These are phyloP conservation scores for Sequoia sempervirens DNA, from an alignment of 75 land plant species.

Conservation along the genomic window DNA sequence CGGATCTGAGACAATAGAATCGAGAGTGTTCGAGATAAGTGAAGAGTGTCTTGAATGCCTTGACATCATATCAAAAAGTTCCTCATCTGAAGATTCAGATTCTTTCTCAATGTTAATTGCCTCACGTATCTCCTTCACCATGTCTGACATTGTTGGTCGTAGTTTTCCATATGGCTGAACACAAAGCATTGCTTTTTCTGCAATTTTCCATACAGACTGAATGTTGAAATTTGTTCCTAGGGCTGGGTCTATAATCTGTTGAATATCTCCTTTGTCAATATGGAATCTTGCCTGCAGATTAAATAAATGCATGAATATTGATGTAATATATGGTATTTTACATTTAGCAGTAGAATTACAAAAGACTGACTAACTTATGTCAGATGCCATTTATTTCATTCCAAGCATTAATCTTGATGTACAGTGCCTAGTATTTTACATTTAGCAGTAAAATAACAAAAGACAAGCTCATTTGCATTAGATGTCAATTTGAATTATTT, in stretches of 20 bases:
- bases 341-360: neutral
- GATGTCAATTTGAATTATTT: neutral
- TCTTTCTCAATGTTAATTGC: conserved; percentile 46
- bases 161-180: conserved; percentile 51
- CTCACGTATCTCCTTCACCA: conserved; percentile 72
- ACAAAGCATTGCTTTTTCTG: conserved; percentile 68
- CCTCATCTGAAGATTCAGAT: conserved; percentile 17
- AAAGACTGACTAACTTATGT: neutral
- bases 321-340: neutral
- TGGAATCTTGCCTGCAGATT: conserved; percentile 54
- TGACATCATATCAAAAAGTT: conserved; percentile 14
- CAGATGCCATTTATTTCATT: neutral
- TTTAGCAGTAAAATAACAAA: neutral
- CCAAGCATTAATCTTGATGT: neutral
- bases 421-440: neutral
- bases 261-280: conserved; percentile 64
- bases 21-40: neutral
- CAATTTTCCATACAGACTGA: conserved; percentile 74
- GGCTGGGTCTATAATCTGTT: conserved; percentile 54
- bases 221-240: conserved; percentile 37
- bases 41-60: conserved; percentile 6
- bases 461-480: neutral
- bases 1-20: neutral
- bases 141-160: conserved; percentile 75
- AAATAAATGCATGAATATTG: neutral